A percentile compares a stretch with the other conserved stretches of the same genome.
phyloP scores from a whole-genome alignment of 2,329 filamentous ascomycete genomes.

The Alternaria postmessia region DNA sequence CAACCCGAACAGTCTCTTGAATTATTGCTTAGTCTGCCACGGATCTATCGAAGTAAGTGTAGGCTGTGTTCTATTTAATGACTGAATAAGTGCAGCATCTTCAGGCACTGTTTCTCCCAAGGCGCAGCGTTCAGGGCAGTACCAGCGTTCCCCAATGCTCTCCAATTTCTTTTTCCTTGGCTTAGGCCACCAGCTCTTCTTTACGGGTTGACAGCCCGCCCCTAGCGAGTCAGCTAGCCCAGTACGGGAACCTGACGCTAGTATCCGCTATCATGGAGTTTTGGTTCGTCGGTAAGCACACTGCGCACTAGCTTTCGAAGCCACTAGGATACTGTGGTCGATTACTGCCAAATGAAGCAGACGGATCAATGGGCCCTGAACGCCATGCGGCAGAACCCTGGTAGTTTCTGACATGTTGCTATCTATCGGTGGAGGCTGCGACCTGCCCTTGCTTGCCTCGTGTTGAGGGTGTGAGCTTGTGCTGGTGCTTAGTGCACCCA shows the following conservation, averaged over 20 bases:
- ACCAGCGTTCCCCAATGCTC: background rate
- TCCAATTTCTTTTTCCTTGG: background rate
- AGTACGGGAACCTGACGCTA: conserved; percentile 5
- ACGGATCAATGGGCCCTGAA: conserved; percentile 2
- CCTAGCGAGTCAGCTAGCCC: conserved; percentile 8
- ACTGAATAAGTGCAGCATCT: background rate
- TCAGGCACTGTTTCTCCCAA: background rate
- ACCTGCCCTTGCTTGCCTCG: conserved; percentile 8
- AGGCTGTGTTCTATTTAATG: background rate
- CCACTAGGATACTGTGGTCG: conserved; percentile 8
- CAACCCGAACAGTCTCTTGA: background rate
- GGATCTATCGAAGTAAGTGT: background rate
- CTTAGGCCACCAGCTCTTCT: background rate
- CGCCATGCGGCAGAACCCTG: conserved; percentile 5
- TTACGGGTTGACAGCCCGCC: background rate
- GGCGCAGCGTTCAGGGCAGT: background rate
- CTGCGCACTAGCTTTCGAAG: conserved; percentile 6
- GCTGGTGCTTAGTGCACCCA: background rate
- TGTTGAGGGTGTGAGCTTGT: conserved; percentile 1
- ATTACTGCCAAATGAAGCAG: conserved; percentile 3
- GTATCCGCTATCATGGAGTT: conserved; percentile 6
- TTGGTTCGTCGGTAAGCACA: conserved; percentile 10
- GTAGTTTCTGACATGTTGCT: conserved; percentile 6
- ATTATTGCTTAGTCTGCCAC: background rate
- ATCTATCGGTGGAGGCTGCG: conserved; percentile 7